Conservation (phyloP, 768 basidiomycete species). For the Mycena crocata region DNA sequence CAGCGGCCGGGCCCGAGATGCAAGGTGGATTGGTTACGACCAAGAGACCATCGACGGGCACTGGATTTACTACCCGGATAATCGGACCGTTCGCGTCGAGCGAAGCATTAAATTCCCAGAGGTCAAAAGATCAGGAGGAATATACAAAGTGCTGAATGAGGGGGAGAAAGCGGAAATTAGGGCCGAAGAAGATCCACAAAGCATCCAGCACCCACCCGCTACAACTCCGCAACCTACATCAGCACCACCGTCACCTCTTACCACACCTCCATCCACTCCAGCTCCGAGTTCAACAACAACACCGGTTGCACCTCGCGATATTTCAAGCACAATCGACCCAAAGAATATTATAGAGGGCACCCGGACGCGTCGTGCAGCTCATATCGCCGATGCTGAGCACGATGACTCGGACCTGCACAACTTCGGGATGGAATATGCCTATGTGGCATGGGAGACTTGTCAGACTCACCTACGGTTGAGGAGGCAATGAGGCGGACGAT, state of each 20-base stretch:
- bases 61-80: background rate
- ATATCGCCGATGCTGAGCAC: background rate
- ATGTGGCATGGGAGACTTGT: background rate
- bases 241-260: background rate
- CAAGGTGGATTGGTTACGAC: background rate
- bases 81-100: background rate
- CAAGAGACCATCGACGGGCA: background rate
- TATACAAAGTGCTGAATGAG: conserved; percentile 1
- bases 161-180: background rate
- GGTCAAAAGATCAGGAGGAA: background rate
- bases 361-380: background rate
- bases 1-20: background rate
- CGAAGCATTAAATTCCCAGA: background rate
- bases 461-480: background rate
- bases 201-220: background rate
- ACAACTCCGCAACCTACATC: background rate
- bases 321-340: background rate
- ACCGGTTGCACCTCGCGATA: background rate
- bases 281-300: background rate
- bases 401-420: background rate
- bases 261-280: background rate
- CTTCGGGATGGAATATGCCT: background rate
- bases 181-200: background rate
- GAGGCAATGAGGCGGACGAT: conserved; percentile 41
- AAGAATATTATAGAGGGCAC: background rate